These are phyloP conservation scores for Bacidia gigantensis DNA, from an alignment of 495 filamentous ascomycete genomes.

Conservation along the genomic window DNA sequence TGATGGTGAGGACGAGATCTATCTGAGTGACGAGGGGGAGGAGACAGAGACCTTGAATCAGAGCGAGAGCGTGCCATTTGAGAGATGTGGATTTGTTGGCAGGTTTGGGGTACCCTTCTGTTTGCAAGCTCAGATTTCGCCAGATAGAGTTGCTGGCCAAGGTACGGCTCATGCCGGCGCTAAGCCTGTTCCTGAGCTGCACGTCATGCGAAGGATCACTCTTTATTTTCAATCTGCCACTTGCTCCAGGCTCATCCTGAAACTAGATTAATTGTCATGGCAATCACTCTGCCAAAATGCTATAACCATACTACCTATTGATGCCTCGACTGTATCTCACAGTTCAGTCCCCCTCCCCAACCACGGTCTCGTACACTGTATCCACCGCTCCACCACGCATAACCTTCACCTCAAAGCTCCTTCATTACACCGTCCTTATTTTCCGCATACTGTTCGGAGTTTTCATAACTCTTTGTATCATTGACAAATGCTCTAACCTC, in stretches of 20 bases:
- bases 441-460: slow-evolving; percentile 33
- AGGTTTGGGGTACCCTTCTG: too few relatives aligned
- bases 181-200: slow-evolving; percentile 15
- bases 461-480: slow-evolving; percentile 30
- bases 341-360: slow-evolving; percentile 63
- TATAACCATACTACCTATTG: slow-evolving; percentile 31
- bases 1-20: background rate
- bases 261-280: too few relatives aligned
- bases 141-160: background rate
- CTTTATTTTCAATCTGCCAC: too few relatives aligned
- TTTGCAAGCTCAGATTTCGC: background rate
- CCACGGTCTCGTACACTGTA: slow-evolving; percentile 75
- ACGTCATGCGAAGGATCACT: too few relatives aligned
- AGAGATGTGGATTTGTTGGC: background rate
- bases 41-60: slow-evolving; percentile 8
- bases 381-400: slow-evolving; percentile 50
- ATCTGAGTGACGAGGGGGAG: slow-evolving; percentile 6
- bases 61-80: slow-evolving; percentile 4
- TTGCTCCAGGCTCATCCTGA: too few relatives aligned
- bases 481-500: too few relatives aligned
- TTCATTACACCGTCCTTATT: slow-evolving; percentile 36
- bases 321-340: slow-evolving; percentile 39
- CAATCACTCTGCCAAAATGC: background rate
- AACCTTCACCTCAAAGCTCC: slow-evolving; percentile 42
- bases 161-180: slow-evolving; percentile 2